phyloP scores from a whole-genome alignment of 345 rosid species.

The Erodium maritimum region DNA sequence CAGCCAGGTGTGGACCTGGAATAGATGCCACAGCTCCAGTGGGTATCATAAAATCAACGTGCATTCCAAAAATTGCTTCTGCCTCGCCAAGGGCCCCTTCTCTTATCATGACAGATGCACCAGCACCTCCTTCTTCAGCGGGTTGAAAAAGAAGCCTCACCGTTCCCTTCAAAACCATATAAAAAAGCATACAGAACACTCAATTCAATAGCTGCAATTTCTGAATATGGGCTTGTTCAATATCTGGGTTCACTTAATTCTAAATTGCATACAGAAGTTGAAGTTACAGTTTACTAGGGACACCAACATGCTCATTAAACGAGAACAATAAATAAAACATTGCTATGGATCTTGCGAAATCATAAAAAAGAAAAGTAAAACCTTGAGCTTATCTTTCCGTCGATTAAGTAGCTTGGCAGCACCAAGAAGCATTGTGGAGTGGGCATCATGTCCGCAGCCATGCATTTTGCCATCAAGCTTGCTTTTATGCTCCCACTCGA shows the following conservation, averaged over 20 bases:
- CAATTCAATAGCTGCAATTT: no score
- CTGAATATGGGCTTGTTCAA: no score
- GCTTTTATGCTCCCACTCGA: slow-evolving; percentile 82
- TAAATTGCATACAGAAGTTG: no score
- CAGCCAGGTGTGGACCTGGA: slow-evolving; percentile 57
- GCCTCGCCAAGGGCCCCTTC: slow-evolving; percentile 84
- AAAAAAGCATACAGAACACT: no score
- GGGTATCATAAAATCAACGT: slow-evolving; percentile 19
- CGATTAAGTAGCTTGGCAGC: slow-evolving; percentile 78
- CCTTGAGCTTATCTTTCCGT: slow-evolving; percentile 52
- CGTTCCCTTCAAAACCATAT: slow-evolving; percentile 48
- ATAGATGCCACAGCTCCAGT: slow-evolving; percentile 48
- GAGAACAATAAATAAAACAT: no score
- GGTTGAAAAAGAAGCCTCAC: slow-evolving; percentile 85
- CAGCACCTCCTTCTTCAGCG: slow-evolving; percentile 90
- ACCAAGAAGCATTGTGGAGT: slow-evolving; percentile 82
- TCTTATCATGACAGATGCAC: slow-evolving; percentile 66
- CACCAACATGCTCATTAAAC: no score
- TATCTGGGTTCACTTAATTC: no score
- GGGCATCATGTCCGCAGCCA: slow-evolving; percentile 79
- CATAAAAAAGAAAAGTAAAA: no score
- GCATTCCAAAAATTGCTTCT: slow-evolving; percentile 89
- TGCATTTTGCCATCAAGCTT: slow-evolving; percentile 75
- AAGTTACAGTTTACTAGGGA: no score
- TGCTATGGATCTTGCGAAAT: no score